Conservation (phyloP, 2,329 filamentous ascomycete genomes). For the Paecilomyces sp. region DNA sequence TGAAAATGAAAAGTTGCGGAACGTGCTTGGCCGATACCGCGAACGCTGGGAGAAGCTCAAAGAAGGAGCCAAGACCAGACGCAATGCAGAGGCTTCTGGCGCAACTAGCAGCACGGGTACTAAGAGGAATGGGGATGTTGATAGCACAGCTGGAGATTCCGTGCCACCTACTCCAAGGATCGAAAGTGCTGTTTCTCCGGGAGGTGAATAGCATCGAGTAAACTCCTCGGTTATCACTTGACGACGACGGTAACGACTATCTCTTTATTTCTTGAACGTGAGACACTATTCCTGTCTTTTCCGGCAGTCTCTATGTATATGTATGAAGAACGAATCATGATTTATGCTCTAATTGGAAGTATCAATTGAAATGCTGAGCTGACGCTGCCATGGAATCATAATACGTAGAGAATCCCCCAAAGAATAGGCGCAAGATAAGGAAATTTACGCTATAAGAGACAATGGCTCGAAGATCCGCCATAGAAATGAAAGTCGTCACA, state of each 20-base stretch:
- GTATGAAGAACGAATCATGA: not conserved
- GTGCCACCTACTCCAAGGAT: not conserved
- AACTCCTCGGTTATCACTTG: not conserved
- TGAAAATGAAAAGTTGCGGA: constrained; percentile 54
- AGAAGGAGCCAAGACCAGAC: constrained; percentile 48
- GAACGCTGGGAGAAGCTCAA: constrained; percentile 65
- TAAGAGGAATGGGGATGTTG: not conserved
- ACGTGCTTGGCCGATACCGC: constrained; percentile 50
- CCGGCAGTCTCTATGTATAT: not conserved
- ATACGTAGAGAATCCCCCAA: not conserved
- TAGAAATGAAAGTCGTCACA: too few species aligned
- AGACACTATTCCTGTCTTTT: too few species aligned
- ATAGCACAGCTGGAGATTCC: not conserved
- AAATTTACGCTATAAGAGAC: too few species aligned
- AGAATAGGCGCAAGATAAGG: not conserved
- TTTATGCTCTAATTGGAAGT: not conserved
- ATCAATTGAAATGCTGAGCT: not conserved
- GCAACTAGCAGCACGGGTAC: not conserved
- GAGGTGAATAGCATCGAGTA: not conserved
- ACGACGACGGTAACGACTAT: not conserved
- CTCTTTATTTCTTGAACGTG: not conserved
- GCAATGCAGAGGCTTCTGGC: constrained; percentile 8
- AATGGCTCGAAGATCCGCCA: too few species aligned
- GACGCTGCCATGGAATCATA: not conserved
- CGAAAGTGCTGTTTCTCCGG: not conserved